Conservation (phyloP, 139 green algal genomes). For the Tetradesmus lagerheimii region DNA sequence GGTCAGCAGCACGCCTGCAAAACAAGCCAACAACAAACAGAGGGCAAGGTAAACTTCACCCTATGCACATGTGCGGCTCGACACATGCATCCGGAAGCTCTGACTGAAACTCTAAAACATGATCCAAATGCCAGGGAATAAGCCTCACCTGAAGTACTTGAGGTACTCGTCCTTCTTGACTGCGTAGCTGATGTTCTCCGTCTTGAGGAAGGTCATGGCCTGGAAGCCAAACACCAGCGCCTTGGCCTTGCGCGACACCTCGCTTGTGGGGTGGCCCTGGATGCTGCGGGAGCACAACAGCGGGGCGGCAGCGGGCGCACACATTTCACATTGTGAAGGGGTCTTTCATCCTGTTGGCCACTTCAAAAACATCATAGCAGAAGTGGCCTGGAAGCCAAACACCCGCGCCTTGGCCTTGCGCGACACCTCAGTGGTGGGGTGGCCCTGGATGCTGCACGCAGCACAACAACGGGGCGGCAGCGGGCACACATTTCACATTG, state of each 20-base stretch:
- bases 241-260: constrained; percentile 74
- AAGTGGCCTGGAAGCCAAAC: constrained; percentile 81
- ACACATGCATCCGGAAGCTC: too few relatives aligned
- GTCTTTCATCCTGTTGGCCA: too few relatives aligned
- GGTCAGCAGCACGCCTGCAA: constrained; percentile 31
- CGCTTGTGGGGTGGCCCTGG: constrained; percentile 60
- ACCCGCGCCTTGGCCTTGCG: constrained; percentile 78
- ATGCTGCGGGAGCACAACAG: constrained; percentile 9
- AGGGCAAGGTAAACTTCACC: too few relatives aligned
- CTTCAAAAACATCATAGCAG: too few relatives aligned
- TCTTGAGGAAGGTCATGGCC: constrained; percentile 50
- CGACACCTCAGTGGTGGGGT: too few relatives aligned
- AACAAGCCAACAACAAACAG: too few relatives aligned
- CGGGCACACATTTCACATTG: too few relatives aligned
- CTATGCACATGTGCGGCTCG: too few relatives aligned
- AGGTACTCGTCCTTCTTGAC: constrained; percentile 57
- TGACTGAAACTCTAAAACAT: too few relatives aligned
- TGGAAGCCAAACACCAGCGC: constrained; percentile 87
- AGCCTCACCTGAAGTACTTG: constrained; percentile 62
- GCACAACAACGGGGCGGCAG: neutral
- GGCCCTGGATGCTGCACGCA: neutral
- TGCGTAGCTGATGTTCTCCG: constrained; percentile 38
- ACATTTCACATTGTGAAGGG: too few relatives aligned
- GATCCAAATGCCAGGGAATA: too few relatives aligned
- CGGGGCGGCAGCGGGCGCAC: too few relatives aligned